Percentiles rank a stretch among this genome's conserved stretches.
phyloP scores from a whole-genome alignment of 2,329 filamentous ascomycete species.

The Pseudocercospora pini-densiflorae region DNA sequence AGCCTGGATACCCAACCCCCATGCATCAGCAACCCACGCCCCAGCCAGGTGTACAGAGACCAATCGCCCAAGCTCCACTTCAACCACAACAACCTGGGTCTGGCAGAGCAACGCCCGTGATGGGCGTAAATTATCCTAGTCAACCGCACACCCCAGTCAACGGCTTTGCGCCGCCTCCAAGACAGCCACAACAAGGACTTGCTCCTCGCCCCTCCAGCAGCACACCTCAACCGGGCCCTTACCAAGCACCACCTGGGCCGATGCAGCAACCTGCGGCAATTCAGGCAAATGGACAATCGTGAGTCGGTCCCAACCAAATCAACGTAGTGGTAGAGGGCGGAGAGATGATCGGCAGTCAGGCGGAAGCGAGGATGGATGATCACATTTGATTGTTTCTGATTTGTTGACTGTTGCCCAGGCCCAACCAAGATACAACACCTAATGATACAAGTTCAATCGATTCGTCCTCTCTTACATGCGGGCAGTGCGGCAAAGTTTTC shows the following conservation, averaged over 20 bases:
- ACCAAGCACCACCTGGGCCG: constrained; percentile 10
- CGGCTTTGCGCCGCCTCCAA: constrained; percentile 26
- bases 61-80: constrained; percentile 25
- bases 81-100: constrained; percentile 27
- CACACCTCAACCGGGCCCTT: constrained; percentile 33
- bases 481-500: constrained; percentile 3
- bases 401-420: neutral
- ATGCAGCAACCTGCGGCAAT: constrained; percentile 7
- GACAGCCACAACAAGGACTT: constrained; percentile 20
- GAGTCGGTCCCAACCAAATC: constrained; percentile 11
- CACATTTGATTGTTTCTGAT: neutral
- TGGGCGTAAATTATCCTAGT: constrained; percentile 26
- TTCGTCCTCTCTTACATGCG: constrained; percentile 1
- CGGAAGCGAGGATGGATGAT: neutral
- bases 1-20: constrained; percentile 24
- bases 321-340: neutral
- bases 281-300: constrained; percentile 29
- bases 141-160: constrained; percentile 39
- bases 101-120: constrained; percentile 36
- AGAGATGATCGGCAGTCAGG: neutral
- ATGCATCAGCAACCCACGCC: constrained; percentile 19
- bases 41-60: constrained; percentile 21
- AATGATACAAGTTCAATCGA: constrained; percentile 6
- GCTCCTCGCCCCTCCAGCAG: constrained; percentile 28
- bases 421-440: neutral